Evolutionary conservation across 257 asterid species (phyloP), one percentile per base, ranked within the genome.

Genomic region (Lavandula angustifolia): DNA sequence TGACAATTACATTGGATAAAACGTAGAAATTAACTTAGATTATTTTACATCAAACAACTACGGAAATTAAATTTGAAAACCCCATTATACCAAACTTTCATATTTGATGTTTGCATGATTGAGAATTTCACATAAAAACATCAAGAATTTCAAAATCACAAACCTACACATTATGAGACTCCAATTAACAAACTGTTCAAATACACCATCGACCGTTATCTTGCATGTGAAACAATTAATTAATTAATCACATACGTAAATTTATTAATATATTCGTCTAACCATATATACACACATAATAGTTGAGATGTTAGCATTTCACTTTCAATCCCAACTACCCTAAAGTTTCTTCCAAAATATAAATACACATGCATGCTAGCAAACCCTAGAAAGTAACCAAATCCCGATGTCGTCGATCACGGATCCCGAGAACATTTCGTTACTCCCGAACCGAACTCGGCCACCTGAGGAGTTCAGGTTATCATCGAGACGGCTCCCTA

Each of bases 261-360:
- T 50, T 62, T 16, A 14, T 31, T 27, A 12, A 2, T 29, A 4
- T 32, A 10, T 37, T 13, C n/a, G 50, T 46, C 56, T 48, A 62
- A 60, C 41, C 14, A 13, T 13, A 31, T 18, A 34, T 17, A 34
- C 16, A 10, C 16, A 49, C n/a, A 35, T 7, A 32, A 18, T 6
- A 54, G 37, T 13, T 10, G 6, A 63, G 66, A 54, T 54, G 76
- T 64, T 71, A 55, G 60, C 16, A 40, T 54, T 7, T 71, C 76
- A 18, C 70, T 71, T 55, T 71, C 76, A 4, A 65, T 46, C 61
- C 34, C 77, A 59, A 63, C 71, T 13, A 72, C 67, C 62, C 66
- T 9, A 38, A 70, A 66, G 7, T 60, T 59, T 11, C 22, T 46
- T 66, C 40, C 48, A 31, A 63, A 46, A 35, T 18, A 37, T 1